Evolutionary conservation across 2,329 filamentous ascomycete species (phyloP).

Genomic region (Arachnomyces sp.): DNA sequence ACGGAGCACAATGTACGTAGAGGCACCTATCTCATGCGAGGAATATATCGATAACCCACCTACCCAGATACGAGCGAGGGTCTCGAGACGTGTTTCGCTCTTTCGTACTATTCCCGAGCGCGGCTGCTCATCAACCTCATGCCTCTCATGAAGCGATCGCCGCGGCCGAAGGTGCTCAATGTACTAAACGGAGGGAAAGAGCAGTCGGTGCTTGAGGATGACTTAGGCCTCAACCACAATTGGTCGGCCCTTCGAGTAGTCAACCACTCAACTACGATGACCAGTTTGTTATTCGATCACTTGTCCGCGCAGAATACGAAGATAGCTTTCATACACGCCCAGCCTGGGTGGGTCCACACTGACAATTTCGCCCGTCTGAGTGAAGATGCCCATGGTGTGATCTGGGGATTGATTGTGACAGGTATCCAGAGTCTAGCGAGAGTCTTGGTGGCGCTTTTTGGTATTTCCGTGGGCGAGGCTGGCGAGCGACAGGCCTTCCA

Average conservation of each 20-base stretch:
- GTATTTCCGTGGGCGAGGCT: conserved; percentile 16
- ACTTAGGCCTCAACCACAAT: conserved; percentile 20
- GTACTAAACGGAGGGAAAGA: conserved; percentile 26
- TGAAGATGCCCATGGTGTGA: not conserved
- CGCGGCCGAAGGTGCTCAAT: conserved; percentile 24
- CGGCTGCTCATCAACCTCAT: conserved; percentile 25
- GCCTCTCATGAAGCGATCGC: conserved; percentile 10
- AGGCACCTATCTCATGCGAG: no score
- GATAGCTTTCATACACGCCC: conserved; percentile 24
- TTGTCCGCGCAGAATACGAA: conserved; percentile 10
- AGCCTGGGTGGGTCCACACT: conserved; percentile 22
- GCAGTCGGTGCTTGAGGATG: conserved; percentile 18
- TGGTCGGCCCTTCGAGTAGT: conserved; percentile 16
- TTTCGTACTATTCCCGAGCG: conserved; percentile 26
- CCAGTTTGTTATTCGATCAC: no score
- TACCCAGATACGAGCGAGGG: conserved; percentile 26
- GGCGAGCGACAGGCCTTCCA: conserved; percentile 23
- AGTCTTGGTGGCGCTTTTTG: conserved; percentile 13
- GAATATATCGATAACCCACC: no score
- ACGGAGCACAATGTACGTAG: conserved; percentile 14
- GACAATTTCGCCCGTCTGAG: conserved; percentile 13
- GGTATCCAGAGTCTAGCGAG: no score
- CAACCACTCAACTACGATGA: no score
- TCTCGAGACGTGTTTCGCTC: conserved; percentile 20
- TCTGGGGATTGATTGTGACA: no score